phyloP scores from a whole-genome alignment of 1,139 yeast species.

The Scheffersomyces cryptocercus region DNA sequence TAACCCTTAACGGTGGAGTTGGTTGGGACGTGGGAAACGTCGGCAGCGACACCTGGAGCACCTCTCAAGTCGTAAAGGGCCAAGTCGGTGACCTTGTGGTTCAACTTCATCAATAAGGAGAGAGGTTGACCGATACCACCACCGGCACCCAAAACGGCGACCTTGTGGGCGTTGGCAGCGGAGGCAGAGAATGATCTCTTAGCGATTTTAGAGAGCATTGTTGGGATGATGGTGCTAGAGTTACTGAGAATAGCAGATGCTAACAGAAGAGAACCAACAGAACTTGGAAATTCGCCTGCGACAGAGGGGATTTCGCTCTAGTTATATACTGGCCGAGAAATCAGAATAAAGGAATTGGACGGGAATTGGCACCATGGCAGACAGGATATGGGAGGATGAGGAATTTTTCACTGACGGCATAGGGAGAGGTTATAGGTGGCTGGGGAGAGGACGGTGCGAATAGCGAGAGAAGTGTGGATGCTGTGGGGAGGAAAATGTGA shows the following conservation, averaged over 20 bases:
- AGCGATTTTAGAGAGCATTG: conserved; percentile 51
- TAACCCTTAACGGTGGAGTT: conserved; percentile 68
- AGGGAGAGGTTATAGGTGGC: too few species aligned
- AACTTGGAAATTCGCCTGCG: too few species aligned
- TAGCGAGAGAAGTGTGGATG: too few species aligned
- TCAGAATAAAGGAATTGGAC: too few species aligned
- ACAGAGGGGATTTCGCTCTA: too few species aligned
- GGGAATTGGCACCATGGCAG: too few species aligned
- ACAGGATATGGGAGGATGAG: too few species aligned
- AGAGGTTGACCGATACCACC: conserved; percentile 96
- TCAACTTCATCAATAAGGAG: conserved; percentile 76
- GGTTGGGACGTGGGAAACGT: conserved; percentile 87
- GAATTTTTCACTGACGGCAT: too few species aligned
- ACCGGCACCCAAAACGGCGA: conserved; percentile 76
- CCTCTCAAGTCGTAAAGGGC: conserved; percentile 87
- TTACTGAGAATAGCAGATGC: background rate
- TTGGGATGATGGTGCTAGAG: conserved; percentile 1
- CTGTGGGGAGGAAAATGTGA: too few species aligned
- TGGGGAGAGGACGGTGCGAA: too few species aligned
- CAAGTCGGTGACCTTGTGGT: conserved; percentile 59
- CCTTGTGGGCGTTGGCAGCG: conserved; percentile 67
- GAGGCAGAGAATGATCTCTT: conserved; percentile 72
- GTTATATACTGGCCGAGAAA: too few species aligned
- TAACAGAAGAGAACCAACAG: too few species aligned
- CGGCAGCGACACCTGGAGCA: conserved; percentile 92